A percentile compares a stretch with the other conserved stretches of the same genome.
Evolutionary conservation across 176 grass and related monocot species (phyloP).

Genomic region (Calamus simplicifolius): DNA sequence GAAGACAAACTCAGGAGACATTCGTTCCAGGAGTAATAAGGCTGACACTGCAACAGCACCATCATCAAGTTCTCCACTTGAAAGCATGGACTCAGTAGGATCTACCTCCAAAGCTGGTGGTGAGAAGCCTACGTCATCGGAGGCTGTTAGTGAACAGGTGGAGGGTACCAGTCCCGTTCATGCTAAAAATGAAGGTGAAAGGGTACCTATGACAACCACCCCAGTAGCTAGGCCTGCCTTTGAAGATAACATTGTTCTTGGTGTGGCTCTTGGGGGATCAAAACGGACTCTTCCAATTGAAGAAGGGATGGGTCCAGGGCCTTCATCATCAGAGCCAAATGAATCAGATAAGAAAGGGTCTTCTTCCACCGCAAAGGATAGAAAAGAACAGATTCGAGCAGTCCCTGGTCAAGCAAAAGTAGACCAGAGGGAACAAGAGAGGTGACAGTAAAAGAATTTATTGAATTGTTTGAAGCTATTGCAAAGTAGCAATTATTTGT

Average conservation of each 20-base stretch:
- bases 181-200: slow-evolving; percentile 55
- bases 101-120: slow-evolving; percentile 24
- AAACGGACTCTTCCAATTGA: slow-evolving; percentile 88
- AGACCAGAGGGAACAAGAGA: slow-evolving; percentile 47
- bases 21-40: slow-evolving; percentile 31
- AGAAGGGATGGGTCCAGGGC: slow-evolving; percentile 42
- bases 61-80: slow-evolving; percentile 10
- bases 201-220: slow-evolving; percentile 6
- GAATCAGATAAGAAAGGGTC: slow-evolving; percentile 47
- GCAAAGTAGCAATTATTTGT: not conserved
- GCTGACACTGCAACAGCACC: slow-evolving; percentile 20
- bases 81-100: slow-evolving; percentile 24
- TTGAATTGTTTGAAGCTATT: not conserved
- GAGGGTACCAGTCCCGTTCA: slow-evolving; percentile 28
- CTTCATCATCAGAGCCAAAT: slow-evolving; percentile 49
- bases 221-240: slow-evolving; percentile 47
- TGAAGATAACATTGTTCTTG: slow-evolving; percentile 92
- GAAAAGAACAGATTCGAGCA: slow-evolving; percentile 28
- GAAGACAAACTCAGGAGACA: slow-evolving; percentile 36
- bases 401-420: slow-evolving; percentile 33
- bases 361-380: slow-evolving; percentile 40
- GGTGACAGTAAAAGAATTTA: slow-evolving; percentile 8
- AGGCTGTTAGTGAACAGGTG: slow-evolving; percentile 28
- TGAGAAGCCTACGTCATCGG: slow-evolving; percentile 29
- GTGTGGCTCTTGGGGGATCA: slow-evolving; percentile 90